Conservation (phyloP, 2,329 filamentous ascomycete species). For the Dactylellina sp. region DNA sequence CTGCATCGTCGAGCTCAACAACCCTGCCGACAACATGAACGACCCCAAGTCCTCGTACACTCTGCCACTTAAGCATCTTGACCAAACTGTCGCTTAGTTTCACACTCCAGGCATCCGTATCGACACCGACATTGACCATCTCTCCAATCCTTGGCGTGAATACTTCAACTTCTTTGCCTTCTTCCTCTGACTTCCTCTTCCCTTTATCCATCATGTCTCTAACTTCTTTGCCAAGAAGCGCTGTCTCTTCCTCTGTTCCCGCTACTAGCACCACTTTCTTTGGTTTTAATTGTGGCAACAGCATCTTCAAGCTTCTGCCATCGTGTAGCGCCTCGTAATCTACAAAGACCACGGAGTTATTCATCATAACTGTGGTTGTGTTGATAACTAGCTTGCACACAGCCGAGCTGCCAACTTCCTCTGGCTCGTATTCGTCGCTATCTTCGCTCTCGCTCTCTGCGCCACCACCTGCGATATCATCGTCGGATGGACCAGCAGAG, state of each 20-base stretch:
- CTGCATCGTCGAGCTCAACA: conserved; percentile 49
- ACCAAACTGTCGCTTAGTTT: conserved; percentile 87
- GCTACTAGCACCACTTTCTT: conserved; percentile 93
- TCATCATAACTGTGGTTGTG: conserved; percentile 74
- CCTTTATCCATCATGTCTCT: conserved; percentile 45
- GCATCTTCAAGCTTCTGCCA: conserved; percentile 90
- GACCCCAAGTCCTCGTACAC: conserved; percentile 86
- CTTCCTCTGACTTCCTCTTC: conserved; percentile 62
- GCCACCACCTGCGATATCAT: conserved; percentile 11
- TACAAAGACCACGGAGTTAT: conserved; percentile 83
- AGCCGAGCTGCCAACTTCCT: conserved; percentile 64
- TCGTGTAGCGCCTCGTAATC: conserved; percentile 95
- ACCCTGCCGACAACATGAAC: conserved; percentile 87
- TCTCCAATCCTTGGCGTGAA: conserved; percentile 82
- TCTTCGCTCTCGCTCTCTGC: conserved; percentile 39
- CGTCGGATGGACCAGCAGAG: conserved; percentile 12
- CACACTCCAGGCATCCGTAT: conserved; percentile 97
- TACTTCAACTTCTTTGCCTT: conserved; percentile 74
- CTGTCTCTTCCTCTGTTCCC: conserved; percentile 82
- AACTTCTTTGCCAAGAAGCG: conserved; percentile 73
- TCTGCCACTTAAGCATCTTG: conserved; percentile 92
- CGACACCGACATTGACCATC: conserved; percentile 87
- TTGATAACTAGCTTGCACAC: conserved; percentile 80
- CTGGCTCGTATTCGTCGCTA: conserved; percentile 58
- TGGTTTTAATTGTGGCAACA: conserved; percentile 92